Evolutionary conservation across 306 rosid genomes (phyloP).

Genomic region (Betula pendula): DNA sequence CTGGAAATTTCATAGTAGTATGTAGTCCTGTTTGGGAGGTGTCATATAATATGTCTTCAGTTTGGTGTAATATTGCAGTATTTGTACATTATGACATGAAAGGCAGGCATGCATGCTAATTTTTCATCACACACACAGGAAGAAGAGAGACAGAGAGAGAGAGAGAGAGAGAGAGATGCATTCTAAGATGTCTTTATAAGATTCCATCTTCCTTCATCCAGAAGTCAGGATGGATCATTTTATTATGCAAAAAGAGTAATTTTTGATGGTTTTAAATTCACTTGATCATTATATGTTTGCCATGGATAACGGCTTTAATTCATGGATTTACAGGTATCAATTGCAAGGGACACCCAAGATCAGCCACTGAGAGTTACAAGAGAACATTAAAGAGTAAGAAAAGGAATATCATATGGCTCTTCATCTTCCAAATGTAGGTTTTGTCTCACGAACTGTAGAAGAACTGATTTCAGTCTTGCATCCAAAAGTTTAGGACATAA

Average conservation of each 20-base stretch:
- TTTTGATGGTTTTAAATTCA: neutral
- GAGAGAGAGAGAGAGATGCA: neutral
- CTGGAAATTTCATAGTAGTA: neutral
- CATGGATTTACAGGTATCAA: conserved; percentile 47
- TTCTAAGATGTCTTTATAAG: neutral
- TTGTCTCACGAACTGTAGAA: conserved; percentile 48
- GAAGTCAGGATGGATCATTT: conserved; percentile 10
- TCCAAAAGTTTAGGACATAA: conserved; percentile 18
- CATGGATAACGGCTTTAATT: neutral
- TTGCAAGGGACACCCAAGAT: conserved; percentile 76
- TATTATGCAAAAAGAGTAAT: neutral
- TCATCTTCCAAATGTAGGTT: conserved; percentile 63
- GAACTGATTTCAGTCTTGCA: conserved; percentile 47
- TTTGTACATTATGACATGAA: neutral
- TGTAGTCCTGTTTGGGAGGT: neutral
- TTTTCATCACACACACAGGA: neutral
- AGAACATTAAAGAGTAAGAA: conserved; percentile 45
- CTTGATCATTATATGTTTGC: neutral
- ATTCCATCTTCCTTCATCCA: neutral
- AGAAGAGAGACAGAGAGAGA: too few relatives aligned
- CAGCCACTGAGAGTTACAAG: conserved; percentile 52
- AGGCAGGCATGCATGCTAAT: neutral
- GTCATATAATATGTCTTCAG: neutral
- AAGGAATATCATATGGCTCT: conserved; percentile 58
- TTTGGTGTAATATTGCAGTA: neutral